Base-by-base conservation (phyloP, 164 flowering plant genomes). In the Sextonia rubra region DNA sequence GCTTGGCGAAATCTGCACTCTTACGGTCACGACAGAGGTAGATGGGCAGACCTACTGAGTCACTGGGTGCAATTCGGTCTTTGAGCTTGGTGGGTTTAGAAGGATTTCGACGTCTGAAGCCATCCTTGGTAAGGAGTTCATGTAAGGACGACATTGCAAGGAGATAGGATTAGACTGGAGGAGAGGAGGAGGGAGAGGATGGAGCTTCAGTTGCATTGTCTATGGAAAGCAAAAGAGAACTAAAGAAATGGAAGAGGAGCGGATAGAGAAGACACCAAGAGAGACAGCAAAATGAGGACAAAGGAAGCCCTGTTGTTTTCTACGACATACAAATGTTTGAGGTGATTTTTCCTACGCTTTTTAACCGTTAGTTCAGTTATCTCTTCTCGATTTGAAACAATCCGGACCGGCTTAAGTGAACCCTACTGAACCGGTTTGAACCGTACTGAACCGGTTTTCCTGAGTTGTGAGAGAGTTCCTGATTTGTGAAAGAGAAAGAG, bases 21-120 rank as follows among this genome's bases (percentile, higher is more conserved):
- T 69, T 81, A 5, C 81, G 79, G 52, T 81, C 85, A 68, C 76
- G 85, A 86, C 88, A 87, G 77, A 86, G 81, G 80, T 77, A 83
- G 12, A 81, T 82, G 1, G 90, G 88, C 65, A 82, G 68, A 0
- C 78, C 49, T 49, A 76, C 49, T 0, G 88, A 77, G 3, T 83
- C 86, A 14, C 83, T 76, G 9, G 62, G 32, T 2, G 32, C 4
- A 12, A 17, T 23, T 73, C 75, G 72, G 12, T 47, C 61, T 68
- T 65, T 79, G 11, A 65, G 37, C 30, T 79, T 81, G 47, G 61
- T 68, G 32, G 60, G 68, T 44, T 71, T 75, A 7, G 25, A 14
- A 22, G 18, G 12, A 27, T 74, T 81, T 1, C 68, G 47, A 9
- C 69, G 73, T 63, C 73, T 69, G 66, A 86, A 82, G 47, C 90